Evolutionary conservation across 1,284 basidiomycete species (phyloP), one percentile per base, ranked within the genome.

Genomic region (Trichosporon coremiiforme): DNA sequence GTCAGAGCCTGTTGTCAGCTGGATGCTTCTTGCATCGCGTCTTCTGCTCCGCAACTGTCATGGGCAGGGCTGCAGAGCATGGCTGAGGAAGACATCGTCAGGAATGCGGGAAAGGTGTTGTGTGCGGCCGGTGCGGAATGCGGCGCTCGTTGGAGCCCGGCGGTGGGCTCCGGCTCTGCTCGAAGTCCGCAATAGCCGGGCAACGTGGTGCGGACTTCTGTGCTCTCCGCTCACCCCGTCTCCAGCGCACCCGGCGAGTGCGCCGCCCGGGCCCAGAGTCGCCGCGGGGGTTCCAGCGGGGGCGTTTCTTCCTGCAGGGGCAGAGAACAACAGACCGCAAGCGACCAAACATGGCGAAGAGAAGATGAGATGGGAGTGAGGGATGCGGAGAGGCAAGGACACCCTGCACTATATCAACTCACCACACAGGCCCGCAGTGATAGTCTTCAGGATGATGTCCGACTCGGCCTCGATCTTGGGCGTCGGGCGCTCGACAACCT

Each of bases 1-100:
- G 83, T 94, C 92, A 72, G 91, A 92, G 8, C 53, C 65, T 55
- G 29, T 12, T 45, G 41, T 45, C 41, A 45, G 41, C 38, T 13
- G 4, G 38, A 12, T 15, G 38, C 13, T 41, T 4, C 12, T 12
- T 25, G 25, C 25, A 25, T 25, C 25, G 25, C 25, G 25, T 25
- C 25, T 25, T 25, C 25, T 25, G 25, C 25, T 25, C 25, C 25
- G 25, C 25, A 3, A 25, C 25, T 25, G 25, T 25, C 25, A 25
- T 25, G 25, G 25, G 25, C 25, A 25, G 25, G 25, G 25, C 25
- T 25, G 25, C 25, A 25, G 25, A 25, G 25, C 25, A 25, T 25
- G 25, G 25, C 25, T 25, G 25, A 25, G 25, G 25, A 25, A 25
- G 25, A 25, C 25, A 25, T 25, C 25, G 41, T 2, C 4, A 15